Evolutionary conservation across 1,284 basidiomycete species (phyloP), one percentile per base, ranked within the genome.

Genomic region (Cryptococcus amylolentus): DNA sequence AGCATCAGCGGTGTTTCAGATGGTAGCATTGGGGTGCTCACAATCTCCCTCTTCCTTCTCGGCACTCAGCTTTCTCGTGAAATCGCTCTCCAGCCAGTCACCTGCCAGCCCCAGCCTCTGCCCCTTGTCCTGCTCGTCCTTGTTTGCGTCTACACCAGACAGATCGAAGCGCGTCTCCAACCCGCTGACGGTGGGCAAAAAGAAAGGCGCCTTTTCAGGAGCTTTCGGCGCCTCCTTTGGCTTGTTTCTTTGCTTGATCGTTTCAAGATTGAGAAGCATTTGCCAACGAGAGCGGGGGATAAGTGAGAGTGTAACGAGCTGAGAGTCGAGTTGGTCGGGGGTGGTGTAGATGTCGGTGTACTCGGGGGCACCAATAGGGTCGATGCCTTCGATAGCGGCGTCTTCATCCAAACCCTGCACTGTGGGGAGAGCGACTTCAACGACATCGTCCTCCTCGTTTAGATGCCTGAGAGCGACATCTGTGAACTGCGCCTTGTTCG

Each of bases 221-320:
- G 88, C 89, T 78, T 98, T 97, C 4, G 92, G 92, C 0, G 92
- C 84, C 64, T 97, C 93, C 76, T 89, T 94, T 8, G 96, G 94
- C 81, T 95, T 96, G 76, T 98, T 98, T 48, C 94, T 87, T 82
- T 88, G 87, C 87, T 91, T 89, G 68, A 98, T 98, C 39, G 92
- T 87, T 66, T 98, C 96, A 38, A 99, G 82, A 71, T 98, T 97
- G 56, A 99, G 82, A 20, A 99, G 79, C 0, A 96, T 95, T 77
- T 96, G 91, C 96, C 96, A 99, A 65, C 91, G 82, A 13, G 92
- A 87, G 41, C 94, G 86, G 16, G 96, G 95, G 52, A 98, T 83
- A 27, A 94, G 81, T 4, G 93, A 95, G 14, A 98, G 80, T 0
- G 96, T 98, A 49, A 98, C 84, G 13, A 97, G 83, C 10, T 91